Percentiles rank a stretch among this genome's conserved stretches.
Conservation (phyloP, 305 asterid genomes). For the Solanum hybrid region DNA sequence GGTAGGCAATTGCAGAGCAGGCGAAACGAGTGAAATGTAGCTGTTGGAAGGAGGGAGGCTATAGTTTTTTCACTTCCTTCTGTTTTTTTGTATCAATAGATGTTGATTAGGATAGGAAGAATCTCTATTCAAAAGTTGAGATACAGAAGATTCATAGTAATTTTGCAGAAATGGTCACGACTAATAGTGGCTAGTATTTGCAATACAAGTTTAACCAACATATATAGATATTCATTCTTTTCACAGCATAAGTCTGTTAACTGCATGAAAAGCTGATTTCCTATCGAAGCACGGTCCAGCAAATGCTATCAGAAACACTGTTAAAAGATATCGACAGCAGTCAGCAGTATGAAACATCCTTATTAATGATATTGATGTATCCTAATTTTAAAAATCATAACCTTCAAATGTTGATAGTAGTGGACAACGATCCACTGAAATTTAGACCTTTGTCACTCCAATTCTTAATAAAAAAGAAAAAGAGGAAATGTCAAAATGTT, state of each 20-base stretch:
- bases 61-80: not conserved
- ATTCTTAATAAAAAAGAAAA: not conserved
- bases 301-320: not conserved
- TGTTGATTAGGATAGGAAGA: not conserved
- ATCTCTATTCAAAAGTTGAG: not conserved
- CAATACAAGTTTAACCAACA: not conserved
- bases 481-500: not conserved
- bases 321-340: too few species aligned
- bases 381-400: not conserved
- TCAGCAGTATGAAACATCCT: too few species aligned
- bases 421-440: not conserved
- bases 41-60: not conserved
- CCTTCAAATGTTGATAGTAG: not conserved
- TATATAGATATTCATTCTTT: not conserved
- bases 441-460: not conserved
- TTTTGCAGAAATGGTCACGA: not conserved
- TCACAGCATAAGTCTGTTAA: not conserved
- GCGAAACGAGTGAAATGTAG: slow-evolving; percentile 54
- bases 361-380: not conserved
- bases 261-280: not conserved
- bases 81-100: not conserved
- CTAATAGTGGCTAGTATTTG: not conserved
- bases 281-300: not conserved
- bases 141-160: not conserved
- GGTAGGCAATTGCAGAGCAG: slow-evolving; percentile 66